phyloP scores from a whole-genome alignment of 345 rosid genomes.

The Brassica carinata region DNA sequence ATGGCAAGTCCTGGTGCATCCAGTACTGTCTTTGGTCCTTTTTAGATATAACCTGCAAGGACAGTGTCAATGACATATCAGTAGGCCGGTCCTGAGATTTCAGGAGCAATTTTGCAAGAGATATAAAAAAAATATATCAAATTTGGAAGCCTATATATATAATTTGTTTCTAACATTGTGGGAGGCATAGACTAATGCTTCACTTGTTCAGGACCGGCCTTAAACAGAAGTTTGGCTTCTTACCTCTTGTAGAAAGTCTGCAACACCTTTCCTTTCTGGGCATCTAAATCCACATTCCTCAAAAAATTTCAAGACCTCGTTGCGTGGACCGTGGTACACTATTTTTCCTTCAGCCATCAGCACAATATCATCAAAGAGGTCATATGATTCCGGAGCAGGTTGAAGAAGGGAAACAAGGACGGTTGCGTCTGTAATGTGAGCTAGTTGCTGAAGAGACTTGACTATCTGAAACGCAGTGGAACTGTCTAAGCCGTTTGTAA shows the following conservation, averaged over 20 bases:
- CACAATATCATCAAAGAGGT: slow-evolving; percentile 74
- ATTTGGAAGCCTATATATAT: too few relatives aligned
- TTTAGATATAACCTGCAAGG: slow-evolving; percentile 56
- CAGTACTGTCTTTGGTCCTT: slow-evolving; percentile 90
- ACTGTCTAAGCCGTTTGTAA: slow-evolving; percentile 79
- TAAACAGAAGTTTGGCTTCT: neutral
- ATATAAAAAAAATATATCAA: too few relatives aligned
- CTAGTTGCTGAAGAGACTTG: slow-evolving; percentile 62
- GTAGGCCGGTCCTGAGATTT: neutral
- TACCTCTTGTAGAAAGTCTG: slow-evolving; percentile 92
- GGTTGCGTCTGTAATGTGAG: slow-evolving; percentile 63
- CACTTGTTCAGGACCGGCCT: neutral
- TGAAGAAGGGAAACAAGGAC: slow-evolving; percentile 76
- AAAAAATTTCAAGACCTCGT: slow-evolving; percentile 57
- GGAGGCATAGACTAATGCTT: too few relatives aligned
- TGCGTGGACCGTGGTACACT: slow-evolving; percentile 76
- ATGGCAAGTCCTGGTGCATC: slow-evolving; percentile 57
- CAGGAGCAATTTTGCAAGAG: neutral
- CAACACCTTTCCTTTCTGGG: slow-evolving; percentile 79
- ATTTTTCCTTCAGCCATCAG: slow-evolving; percentile 68
- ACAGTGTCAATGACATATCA: neutral
- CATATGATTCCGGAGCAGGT: slow-evolving; percentile 80
- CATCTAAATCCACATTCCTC: slow-evolving; percentile 68
- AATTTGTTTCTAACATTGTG: too few relatives aligned
- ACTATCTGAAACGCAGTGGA: slow-evolving; percentile 80